These are phyloP conservation scores for Myxozyma mucilagina DNA, from an alignment of 805 yeast genomes.

Conservation along the genomic window DNA sequence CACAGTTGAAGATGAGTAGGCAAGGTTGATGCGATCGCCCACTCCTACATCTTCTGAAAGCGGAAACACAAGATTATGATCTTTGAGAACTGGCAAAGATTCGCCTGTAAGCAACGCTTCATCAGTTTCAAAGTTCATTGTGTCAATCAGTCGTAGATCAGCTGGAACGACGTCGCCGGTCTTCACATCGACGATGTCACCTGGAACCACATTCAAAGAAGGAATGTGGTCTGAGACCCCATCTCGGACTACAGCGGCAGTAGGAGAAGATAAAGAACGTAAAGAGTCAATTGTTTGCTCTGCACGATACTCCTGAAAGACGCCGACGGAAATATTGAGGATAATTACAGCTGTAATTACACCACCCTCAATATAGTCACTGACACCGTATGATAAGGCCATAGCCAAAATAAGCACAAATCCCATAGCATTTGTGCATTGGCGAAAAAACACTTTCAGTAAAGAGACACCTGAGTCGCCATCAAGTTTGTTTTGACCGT, in stretches of 20 bases:
- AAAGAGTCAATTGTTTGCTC: constrained; percentile 79
- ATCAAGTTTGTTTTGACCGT: constrained; percentile 65
- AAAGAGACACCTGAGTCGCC: constrained; percentile 58
- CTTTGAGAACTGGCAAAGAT: constrained; percentile 63
- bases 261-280: constrained; percentile 64
- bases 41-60: constrained; percentile 50
- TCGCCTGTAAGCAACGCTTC: constrained; percentile 69
- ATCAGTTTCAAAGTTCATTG: constrained; percentile 68
- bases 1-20: constrained; percentile 65
- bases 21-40: constrained; percentile 75
- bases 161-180: constrained; percentile 81
- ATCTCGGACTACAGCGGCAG: constrained; percentile 65
- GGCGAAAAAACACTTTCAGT: constrained; percentile 59
- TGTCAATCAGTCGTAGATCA: constrained; percentile 59
- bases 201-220: constrained; percentile 68
- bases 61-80: constrained; percentile 46
- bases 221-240: constrained; percentile 59
- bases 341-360: constrained; percentile 68
- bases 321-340: constrained; percentile 66
- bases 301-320: constrained; percentile 69
- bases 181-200: constrained; percentile 61
- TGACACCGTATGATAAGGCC: constrained; percentile 66
- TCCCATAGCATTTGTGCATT: constrained; percentile 76
- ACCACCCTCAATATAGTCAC: constrained; percentile 81
- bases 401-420: constrained; percentile 47